phyloP scores from a whole-genome alignment of 1,139 yeast genomes.

The Zygotorulaspora mrakii region DNA sequence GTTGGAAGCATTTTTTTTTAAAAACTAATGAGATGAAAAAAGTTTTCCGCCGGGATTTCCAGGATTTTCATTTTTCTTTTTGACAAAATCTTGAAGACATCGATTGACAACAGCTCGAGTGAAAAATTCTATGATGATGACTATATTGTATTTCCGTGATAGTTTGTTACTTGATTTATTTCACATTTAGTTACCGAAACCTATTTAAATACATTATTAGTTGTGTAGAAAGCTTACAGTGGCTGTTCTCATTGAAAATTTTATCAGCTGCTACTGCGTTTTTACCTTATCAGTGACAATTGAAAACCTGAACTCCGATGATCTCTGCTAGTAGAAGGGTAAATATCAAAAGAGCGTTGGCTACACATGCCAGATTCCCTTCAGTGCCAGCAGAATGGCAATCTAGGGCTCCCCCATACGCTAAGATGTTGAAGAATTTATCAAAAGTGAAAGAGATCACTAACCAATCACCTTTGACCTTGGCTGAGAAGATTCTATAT shows the following conservation, averaged over 20 bases:
- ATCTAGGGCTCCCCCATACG: conserved; percentile 84
- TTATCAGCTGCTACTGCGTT: not conserved
- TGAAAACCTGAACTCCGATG: conserved; percentile 14
- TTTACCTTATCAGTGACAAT: not conserved
- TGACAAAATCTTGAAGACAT: conserved; percentile 1
- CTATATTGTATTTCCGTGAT: too few relatives aligned
- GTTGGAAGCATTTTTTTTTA: conserved; percentile 15
- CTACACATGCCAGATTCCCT: conserved; percentile 38
- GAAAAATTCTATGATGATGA: too few relatives aligned
- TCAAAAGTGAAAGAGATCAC: conserved; percentile 59
- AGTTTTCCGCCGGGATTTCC: conserved; percentile 5
- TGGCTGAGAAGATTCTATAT: conserved; percentile 90
- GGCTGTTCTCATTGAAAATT: not conserved
- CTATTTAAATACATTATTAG: too few relatives aligned
- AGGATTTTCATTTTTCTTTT: conserved; percentile 2
- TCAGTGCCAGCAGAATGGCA: conserved; percentile 56
- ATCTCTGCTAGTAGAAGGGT: conserved; percentile 23
- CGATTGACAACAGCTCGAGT: too few relatives aligned
- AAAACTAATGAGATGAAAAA: not conserved
- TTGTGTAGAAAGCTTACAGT: not conserved
- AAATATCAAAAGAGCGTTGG: conserved; percentile 25
- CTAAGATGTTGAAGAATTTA: conserved; percentile 63
- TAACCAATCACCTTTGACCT: conserved; percentile 71
- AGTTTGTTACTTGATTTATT: too few relatives aligned
- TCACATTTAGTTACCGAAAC: too few relatives aligned